Percentiles rank a stretch among this genome's conserved stretches.
Evolutionary conservation across 495 filamentous ascomycete genomes (phyloP).

Genomic region (Penicillium odoratum): DNA sequence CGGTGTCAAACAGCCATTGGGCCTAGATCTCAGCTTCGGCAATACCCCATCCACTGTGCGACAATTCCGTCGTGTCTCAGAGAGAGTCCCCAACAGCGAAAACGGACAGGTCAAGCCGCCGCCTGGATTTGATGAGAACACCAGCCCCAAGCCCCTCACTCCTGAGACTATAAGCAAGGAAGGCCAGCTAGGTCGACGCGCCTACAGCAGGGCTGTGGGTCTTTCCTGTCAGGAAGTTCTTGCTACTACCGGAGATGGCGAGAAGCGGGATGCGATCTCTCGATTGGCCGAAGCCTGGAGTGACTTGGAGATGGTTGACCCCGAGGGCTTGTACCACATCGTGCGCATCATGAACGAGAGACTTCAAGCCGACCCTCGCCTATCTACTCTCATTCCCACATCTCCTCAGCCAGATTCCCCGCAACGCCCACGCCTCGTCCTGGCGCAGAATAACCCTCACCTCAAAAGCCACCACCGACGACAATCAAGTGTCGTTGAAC

Average conservation of each 20-base stretch:
- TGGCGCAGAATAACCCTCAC: constrained; percentile 83
- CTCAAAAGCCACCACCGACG: constrained; percentile 73
- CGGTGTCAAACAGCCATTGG: constrained; percentile 70
- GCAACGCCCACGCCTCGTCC: constrained; percentile 63
- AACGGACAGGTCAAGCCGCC: constrained; percentile 32
- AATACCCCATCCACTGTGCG: constrained; percentile 87
- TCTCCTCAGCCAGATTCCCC: constrained; percentile 43
- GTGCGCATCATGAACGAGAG: constrained; percentile 67
- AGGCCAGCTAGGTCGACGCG: constrained; percentile 71
- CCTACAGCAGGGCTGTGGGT: constrained; percentile 77
- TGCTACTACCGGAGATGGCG: constrained; percentile 70
- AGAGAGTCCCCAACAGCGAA: constrained; percentile 48
- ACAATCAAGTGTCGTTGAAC: constrained; percentile 52
- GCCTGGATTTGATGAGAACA: constrained; percentile 48
- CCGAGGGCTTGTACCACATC: constrained; percentile 86
- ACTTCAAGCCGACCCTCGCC: constrained; percentile 55
- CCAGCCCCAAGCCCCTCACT: constrained; percentile 35
- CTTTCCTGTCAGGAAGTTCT: constrained; percentile 79
- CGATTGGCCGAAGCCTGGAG: constrained; percentile 81
- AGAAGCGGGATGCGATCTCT: constrained; percentile 78
- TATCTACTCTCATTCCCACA: constrained; percentile 48
- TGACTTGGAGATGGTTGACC: constrained; percentile 80
- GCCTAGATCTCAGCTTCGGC: constrained; percentile 83
- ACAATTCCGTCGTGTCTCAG: constrained; percentile 85
- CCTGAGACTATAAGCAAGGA: constrained; percentile 64